Base-by-base conservation (phyloP, 768 basidiomycete genomes). In the Tulasnella sp. region DNA sequence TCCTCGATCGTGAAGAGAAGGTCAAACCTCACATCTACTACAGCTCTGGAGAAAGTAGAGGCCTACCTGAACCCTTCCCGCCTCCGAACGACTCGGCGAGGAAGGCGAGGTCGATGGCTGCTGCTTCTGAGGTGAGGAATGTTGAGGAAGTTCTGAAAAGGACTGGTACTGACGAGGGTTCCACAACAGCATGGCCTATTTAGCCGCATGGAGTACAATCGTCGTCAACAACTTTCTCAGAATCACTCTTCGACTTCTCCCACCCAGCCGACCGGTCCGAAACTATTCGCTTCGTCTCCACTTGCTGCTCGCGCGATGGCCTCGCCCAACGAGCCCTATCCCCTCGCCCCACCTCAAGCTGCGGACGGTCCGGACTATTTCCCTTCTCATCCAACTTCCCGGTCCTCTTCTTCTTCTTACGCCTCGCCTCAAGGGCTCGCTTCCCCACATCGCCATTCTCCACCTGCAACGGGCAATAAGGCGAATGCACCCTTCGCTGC, bases 61-160 rank as follows among this genome's bases (percentile, higher is more conserved):
- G 72, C n/a, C 37, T 78, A 11, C 35, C 55, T 20, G 74, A 76
- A 82, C 91, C 91, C 35, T 95, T 95, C 84, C 93, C 93, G 1
- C 86, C 91, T 51, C 92, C 93, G 40, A 95, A 93, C 13, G 93
- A 95, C 82, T 87, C 92, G 69, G 85, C 91, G 61, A 87, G 93
- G 82, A 94, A 94, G 82, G 93, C 70, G 67, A 73, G 77, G 77
- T 70, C 61, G 13, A 13, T 77, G 46, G 77, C 77, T 70, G 77
- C 77, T 48, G 77, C 77, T 20, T 37, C 70, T 6, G 77, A 77
- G 70, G 77, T 77, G 29, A 46, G 75, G 10, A 1, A 11, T 42
- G 3, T 26, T 5, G 10, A 70, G 6, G 3, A 15, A 20, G 1
- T 20, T 37, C 35, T 3, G 35, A 35, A 37, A 1, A 37, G 20